Evolutionary conservation across 2,329 filamentous ascomycete genomes (phyloP).

Genomic region (Diaporthe eres): DNA sequence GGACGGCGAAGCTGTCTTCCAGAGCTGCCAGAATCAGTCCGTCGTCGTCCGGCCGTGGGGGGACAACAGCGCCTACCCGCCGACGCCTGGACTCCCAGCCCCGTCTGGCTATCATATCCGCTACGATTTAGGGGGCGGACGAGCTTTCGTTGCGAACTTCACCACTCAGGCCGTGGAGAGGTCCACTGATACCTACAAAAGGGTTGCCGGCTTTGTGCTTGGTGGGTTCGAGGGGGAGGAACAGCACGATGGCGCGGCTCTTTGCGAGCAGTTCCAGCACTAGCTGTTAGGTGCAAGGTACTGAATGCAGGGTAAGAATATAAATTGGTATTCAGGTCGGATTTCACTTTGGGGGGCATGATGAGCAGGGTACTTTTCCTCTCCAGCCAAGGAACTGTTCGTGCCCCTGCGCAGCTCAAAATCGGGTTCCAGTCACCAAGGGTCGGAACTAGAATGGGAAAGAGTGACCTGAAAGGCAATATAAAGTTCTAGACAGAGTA

Average conservation of each 20-base stretch:
- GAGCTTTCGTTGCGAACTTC: background rate
- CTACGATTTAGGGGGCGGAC: background rate
- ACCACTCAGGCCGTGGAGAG: background rate
- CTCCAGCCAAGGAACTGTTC: too few species aligned
- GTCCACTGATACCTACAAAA: background rate
- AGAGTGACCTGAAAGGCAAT: too few species aligned
- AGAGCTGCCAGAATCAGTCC: background rate
- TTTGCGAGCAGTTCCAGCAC: conserved; percentile 1
- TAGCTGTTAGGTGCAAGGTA: background rate
- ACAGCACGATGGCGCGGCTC: background rate
- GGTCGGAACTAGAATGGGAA: too few species aligned
- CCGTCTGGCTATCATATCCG: background rate
- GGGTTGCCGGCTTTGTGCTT: background rate
- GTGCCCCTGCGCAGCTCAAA: too few species aligned
- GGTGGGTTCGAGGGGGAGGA: background rate
- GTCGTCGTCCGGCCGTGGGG: conserved; percentile 9
- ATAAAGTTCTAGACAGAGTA: background rate
- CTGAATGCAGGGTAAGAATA: accelerated
- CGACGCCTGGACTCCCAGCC: background rate
- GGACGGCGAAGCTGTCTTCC: background rate
- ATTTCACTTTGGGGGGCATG: too few species aligned
- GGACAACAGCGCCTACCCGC: background rate
- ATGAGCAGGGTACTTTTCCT: background rate
- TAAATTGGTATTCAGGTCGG: too few species aligned
- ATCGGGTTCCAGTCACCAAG: too few species aligned